Conservation (phyloP, 2,329 filamentous ascomycete species). For the Ceratocystis destructans region DNA sequence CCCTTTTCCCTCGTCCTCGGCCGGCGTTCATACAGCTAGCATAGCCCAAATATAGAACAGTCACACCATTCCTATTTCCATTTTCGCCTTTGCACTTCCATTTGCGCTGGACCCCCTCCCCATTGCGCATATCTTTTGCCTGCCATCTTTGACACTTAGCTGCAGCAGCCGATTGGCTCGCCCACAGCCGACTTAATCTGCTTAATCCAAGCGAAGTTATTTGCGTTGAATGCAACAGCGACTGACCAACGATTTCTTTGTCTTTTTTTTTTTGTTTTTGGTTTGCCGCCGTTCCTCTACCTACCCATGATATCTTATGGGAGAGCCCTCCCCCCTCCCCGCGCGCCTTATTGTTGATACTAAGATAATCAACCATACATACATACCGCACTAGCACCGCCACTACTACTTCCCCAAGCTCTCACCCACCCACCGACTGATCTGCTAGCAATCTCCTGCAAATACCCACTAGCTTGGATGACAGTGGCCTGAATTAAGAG, state of each 20-base stretch:
- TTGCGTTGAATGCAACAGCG: neutral
- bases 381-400: too few relatives aligned
- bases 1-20: neutral
- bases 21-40: neutral
- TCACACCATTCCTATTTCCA: neutral
- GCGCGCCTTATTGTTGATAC: too few relatives aligned
- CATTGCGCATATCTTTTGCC: neutral
- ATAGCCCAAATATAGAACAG: neutral
- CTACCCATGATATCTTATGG: neutral
- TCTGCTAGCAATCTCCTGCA: too few relatives aligned
- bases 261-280: neutral
- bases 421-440: too few relatives aligned
- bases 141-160: neutral
- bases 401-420: too few relatives aligned
- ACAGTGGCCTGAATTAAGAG: too few relatives aligned
- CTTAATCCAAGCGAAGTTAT: neutral
- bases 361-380: too few relatives aligned
- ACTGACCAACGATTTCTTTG: too few relatives aligned
- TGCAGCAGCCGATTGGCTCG: slow-evolving; percentile 2
- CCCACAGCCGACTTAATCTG: neutral
- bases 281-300: neutral
- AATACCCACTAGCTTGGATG: too few relatives aligned
- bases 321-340: too few relatives aligned
- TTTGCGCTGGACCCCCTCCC: neutral
- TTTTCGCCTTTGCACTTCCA: neutral